Evolutionary conservation across 495 filamentous ascomycete species (phyloP), one percentile per base, ranked within the genome.

Genomic region (Venustampulla echinocandica): DNA sequence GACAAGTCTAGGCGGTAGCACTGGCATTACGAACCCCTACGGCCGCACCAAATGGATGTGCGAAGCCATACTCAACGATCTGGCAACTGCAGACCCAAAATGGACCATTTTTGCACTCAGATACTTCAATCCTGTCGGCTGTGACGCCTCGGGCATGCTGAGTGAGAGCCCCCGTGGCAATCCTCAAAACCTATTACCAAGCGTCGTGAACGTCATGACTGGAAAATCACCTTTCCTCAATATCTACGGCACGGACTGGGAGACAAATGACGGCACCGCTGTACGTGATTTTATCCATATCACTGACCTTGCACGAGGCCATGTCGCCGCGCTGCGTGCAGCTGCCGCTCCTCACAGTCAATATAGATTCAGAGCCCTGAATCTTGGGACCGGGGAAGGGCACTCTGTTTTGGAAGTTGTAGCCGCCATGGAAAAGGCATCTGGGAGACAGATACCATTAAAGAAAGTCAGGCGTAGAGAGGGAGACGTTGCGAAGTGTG

Each of bases 231-330:
- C 64, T 0, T 67, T 66, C 19, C 61, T 83, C 19, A 61, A 73
- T 22, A 73, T 82, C 52, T 83, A 79, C 42, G 79, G 79, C 39
- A 71, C 69, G 2, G 75, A 83, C 44, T 83, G 75, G 73, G 64
- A 74, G 20, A 81, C 79, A 1, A 69, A 70, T 41, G 81, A 85
- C 52, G 81, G 81, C 28, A 88, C 83, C 22, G 82, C 84, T 49
- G 80, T 86, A 55, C 77, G 82, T 34, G 82, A 86, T 60, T 86
- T 81, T 66, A 81, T 80, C 43, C 68, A 71, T 48, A 67, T 71
- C 24, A 59, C 64, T 13, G 82, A 86, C 57, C 68, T 86, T 10
- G 82, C 79, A 25, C 64, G 70, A 35, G 79, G 79, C 4, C 79
- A 82, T 56, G 74, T 83, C 47, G 70, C 76, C 21, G 79, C 79